Evolutionary conservation across 2,329 filamentous ascomycete genomes (phyloP).

Genomic region (Colletotrichum noveboracense): DNA sequence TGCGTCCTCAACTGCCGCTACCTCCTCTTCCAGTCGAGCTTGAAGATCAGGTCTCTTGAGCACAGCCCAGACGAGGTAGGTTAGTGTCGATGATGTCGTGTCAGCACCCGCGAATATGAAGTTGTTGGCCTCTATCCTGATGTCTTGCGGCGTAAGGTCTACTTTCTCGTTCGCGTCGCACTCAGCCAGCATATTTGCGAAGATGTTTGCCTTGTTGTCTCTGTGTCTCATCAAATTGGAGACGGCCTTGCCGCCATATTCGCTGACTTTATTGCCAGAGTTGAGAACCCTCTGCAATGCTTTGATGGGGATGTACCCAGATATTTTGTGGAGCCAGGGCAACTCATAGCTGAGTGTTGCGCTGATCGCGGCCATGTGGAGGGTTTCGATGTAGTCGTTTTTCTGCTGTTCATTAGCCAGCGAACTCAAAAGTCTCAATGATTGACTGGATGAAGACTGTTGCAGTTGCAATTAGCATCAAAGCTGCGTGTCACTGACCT

Average conservation of each 20-base stretch:
- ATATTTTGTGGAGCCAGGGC: not conserved
- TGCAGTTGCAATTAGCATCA: accelerated
- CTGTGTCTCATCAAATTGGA: not conserved
- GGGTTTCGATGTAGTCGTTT: not conserved
- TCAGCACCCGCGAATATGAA: slow-evolving; percentile 58
- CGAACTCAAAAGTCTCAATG: not conserved
- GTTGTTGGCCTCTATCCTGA: slow-evolving; percentile 41
- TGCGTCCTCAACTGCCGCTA: slow-evolving; percentile 21
- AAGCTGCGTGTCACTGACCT: slow-evolving; percentile 34
- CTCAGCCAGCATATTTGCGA: not conserved
- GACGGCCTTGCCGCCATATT: not conserved
- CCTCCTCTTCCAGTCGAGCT: slow-evolving; percentile 35
- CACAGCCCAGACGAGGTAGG: slow-evolving; percentile 50
- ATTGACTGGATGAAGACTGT: not conserved
- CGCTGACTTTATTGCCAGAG: not conserved
- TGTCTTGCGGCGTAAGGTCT: slow-evolving; percentile 29
- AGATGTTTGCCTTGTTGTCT: not conserved
- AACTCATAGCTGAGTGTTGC: not conserved
- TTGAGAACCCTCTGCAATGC: not conserved
- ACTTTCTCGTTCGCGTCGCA: not conserved
- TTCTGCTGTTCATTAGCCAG: not conserved
- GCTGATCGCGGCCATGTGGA: not conserved
- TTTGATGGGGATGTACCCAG: not conserved
- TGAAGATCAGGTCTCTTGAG: slow-evolving; percentile 33
- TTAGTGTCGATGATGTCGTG: slow-evolving; percentile 54